Conservation (phyloP, 1,284 basidiomycete species). For the Agaricales sp. region DNA sequence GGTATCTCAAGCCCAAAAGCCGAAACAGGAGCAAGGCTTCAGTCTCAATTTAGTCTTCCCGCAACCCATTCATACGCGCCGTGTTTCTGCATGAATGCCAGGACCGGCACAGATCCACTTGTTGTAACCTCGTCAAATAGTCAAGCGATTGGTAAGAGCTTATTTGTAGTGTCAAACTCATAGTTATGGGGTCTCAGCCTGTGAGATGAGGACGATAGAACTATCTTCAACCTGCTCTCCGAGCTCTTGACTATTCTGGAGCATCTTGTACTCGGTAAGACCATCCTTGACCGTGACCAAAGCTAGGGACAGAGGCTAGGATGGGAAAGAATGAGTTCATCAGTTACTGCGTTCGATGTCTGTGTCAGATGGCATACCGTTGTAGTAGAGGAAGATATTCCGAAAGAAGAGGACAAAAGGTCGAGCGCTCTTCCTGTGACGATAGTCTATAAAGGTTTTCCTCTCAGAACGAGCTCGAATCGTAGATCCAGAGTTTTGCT, state of each 20-base stretch:
- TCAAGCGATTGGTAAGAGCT: too few relatives aligned
- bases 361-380: neutral
- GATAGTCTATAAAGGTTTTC: conserved; percentile 24
- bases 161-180: too few relatives aligned
- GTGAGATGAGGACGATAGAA: conserved; percentile 2
- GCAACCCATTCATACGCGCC: neutral
- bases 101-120: too few relatives aligned
- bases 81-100: neutral
- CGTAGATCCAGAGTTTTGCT: too few relatives aligned
- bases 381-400: conserved; percentile 16
- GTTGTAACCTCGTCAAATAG: too few relatives aligned
- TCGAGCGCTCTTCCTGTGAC: conserved; percentile 40
- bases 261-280: neutral
- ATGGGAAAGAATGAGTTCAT: neutral
- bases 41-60: too few relatives aligned
- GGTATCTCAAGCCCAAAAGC: too few relatives aligned
- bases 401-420: conserved; percentile 26
- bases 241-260: conserved; percentile 9
- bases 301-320: neutral
- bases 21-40: too few relatives aligned
- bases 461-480: too few relatives aligned
- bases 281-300: conserved; percentile 8
- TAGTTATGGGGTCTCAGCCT: too few relatives aligned
- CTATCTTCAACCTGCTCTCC: conserved; percentile 12
- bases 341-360: conserved; percentile 11